phyloP scores from a whole-genome alignment of 1,284 basidiomycete genomes.

The Marasmius fiardii region DNA sequence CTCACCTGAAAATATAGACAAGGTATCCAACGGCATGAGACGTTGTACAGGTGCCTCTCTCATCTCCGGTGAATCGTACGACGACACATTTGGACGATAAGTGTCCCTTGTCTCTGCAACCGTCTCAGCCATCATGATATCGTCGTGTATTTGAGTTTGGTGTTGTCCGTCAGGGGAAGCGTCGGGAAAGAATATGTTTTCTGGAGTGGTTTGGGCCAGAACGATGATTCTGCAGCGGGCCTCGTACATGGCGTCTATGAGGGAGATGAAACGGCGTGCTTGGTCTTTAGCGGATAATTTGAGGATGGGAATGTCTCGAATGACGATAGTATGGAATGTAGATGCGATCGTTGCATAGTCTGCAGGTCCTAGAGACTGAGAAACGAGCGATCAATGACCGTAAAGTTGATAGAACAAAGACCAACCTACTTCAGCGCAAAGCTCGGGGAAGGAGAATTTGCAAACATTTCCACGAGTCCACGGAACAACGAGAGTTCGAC shows the following conservation, averaged over 20 bases:
- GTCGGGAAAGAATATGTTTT: slow-evolving; percentile 62
- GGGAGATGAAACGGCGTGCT: slow-evolving; percentile 67
- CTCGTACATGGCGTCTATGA: slow-evolving; percentile 67
- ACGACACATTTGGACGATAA: slow-evolving; percentile 58
- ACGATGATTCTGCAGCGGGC: slow-evolving; percentile 40
- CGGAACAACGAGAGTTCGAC: slow-evolving; percentile 48
- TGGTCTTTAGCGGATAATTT: slow-evolving; percentile 64
- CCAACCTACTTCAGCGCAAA: slow-evolving; percentile 53
- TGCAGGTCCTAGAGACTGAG: slow-evolving; percentile 59
- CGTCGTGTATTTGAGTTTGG: slow-evolving; percentile 29
- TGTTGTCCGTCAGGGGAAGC: slow-evolving; percentile 22
- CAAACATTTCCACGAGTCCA: slow-evolving; percentile 41
- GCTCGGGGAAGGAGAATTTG: slow-evolving; percentile 55
- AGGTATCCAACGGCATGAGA: slow-evolving; percentile 35
- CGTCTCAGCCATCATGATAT: slow-evolving; percentile 58
- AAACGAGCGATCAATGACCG: neutral
- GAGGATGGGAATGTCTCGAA: slow-evolving; percentile 59
- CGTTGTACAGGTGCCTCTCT: slow-evolving; percentile 25
- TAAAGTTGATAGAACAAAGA: neutral
- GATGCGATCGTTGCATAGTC: slow-evolving; percentile 69
- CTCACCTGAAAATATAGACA: slow-evolving; percentile 64
- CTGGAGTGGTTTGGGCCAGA: slow-evolving; percentile 45
- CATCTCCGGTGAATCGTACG: slow-evolving; percentile 48
- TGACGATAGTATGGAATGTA: slow-evolving; percentile 53
- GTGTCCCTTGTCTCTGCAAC: slow-evolving; percentile 54